Percentiles rank a stretch among this genome's conserved stretches.
These are phyloP conservation scores for Hypoxylon fuscum DNA, from an alignment of 495 filamentous ascomycete genomes.

Conservation along the genomic window DNA sequence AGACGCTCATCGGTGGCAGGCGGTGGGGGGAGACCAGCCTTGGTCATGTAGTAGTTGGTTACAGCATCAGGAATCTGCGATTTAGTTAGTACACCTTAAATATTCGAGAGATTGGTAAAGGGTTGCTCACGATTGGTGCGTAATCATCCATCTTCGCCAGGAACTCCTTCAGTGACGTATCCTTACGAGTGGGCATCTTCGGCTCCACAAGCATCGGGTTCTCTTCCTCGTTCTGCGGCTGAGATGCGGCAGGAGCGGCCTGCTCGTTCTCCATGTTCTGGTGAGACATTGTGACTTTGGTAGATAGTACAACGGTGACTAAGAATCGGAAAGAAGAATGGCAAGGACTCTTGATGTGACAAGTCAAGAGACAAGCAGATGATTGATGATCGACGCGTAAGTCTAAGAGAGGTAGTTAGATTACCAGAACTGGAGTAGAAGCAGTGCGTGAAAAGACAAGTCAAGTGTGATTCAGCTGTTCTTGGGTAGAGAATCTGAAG, in stretches of 20 bases:
- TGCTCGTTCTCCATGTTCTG: slow-evolving; percentile 43
- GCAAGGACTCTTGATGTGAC: too few species aligned
- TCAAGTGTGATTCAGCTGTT: too few species aligned
- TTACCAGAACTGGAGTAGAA: too few species aligned
- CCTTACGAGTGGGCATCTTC: slow-evolving; percentile 77
- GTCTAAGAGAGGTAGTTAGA: too few species aligned
- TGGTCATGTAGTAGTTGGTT: slow-evolving; percentile 96
- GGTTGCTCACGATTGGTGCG: slow-evolving; percentile 83
- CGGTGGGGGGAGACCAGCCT: slow-evolving; percentile 89
- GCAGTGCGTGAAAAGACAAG: too few species aligned
- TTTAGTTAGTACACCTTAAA: slow-evolving; percentile 11
- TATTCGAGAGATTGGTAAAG: neutral
- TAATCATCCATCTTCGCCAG: slow-evolving; percentile 97
- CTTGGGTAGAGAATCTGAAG: too few species aligned
- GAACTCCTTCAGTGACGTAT: slow-evolving; percentile 90
- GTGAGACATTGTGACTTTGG: slow-evolving; percentile 29
- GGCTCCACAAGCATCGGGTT: slow-evolving; percentile 40
- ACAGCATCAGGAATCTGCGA: slow-evolving; percentile 94
- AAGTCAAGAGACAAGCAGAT: too few species aligned
- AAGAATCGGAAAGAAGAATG: too few species aligned
- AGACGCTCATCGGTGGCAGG: slow-evolving; percentile 87
- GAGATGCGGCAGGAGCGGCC: slow-evolving; percentile 28
- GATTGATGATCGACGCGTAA: too few species aligned
- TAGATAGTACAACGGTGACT: neutral
- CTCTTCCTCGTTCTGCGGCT: slow-evolving; percentile 37